These are phyloP conservation scores for Nannizziopsis barbatae DNA, from an alignment of 2,329 filamentous ascomycete species.

Conservation along the genomic window DNA sequence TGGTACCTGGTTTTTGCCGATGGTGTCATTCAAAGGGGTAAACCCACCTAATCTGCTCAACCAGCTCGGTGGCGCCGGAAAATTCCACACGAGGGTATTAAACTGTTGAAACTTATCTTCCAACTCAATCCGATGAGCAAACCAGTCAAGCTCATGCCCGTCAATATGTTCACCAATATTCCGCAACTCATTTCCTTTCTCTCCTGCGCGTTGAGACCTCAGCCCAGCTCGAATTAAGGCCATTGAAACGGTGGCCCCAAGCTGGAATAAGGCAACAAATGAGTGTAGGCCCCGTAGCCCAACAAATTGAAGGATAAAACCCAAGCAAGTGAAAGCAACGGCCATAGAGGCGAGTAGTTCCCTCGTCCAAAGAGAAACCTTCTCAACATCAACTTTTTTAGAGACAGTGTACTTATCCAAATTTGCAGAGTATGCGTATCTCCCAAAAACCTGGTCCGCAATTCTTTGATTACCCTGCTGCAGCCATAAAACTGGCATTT, in stretches of 20 bases:
- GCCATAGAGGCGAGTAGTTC: constrained; percentile 18
- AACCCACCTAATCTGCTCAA: too few species aligned
- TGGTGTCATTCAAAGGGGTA: too few species aligned
- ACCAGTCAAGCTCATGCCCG: constrained; percentile 4
- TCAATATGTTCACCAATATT: background rate
- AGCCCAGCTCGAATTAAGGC: background rate
- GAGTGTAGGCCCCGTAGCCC: constrained; percentile 30
- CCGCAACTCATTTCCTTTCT: background rate
- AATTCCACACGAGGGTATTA: background rate
- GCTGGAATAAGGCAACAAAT: constrained; percentile 1
- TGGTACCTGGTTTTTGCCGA: too few species aligned
- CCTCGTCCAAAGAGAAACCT: background rate
- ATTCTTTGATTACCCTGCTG: constrained; percentile 30
- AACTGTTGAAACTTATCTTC: background rate
- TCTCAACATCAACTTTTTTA: background rate
- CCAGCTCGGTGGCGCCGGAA: too few species aligned
- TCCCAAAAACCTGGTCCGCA: constrained; percentile 31
- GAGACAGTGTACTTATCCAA: background rate
- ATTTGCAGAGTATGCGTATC: constrained; percentile 19
- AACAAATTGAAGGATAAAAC: constrained; percentile 32
- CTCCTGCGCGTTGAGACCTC: background rate
- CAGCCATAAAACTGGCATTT: constrained; percentile 25
- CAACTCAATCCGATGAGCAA: background rate
- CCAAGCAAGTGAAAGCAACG: constrained; percentile 22
- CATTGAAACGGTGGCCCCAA: background rate